phyloP scores from a whole-genome alignment of 2,329 filamentous ascomycete species.

The Periconia digitata region DNA sequence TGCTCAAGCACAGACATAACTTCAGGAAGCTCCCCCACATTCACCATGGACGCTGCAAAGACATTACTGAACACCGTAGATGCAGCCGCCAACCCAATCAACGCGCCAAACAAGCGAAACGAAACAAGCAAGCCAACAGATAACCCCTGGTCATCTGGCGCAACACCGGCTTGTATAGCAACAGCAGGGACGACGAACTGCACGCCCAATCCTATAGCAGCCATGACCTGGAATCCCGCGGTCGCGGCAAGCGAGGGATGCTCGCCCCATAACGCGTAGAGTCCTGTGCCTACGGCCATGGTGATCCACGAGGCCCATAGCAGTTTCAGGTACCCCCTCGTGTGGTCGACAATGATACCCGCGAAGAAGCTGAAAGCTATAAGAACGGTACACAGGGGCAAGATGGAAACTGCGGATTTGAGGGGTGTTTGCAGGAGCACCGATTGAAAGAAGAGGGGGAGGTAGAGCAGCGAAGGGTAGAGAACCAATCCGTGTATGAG shows the following conservation, averaged over 20 bases:
- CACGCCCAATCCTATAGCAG: not conserved
- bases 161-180: conserved; percentile 1
- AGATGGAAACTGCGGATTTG: conserved; percentile 18
- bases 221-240: not conserved
- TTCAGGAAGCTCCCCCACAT: conserved; percentile 1
- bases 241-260: not conserved
- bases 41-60: conserved; percentile 1
- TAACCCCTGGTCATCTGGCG: conserved; percentile 35
- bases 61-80: conserved; percentile 33
- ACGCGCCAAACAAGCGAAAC: conserved; percentile 40
- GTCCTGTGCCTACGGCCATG: conserved; percentile 1
- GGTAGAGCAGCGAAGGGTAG: conserved; percentile 40
- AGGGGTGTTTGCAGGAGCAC: conserved; percentile 39
- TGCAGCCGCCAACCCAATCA: conserved; percentile 39
- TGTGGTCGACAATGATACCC: not conserved
- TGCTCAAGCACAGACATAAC: conserved; percentile 5
- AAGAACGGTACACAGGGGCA: not conserved
- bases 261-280: not conserved
- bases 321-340: conserved; percentile 1
- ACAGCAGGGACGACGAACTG: not conserved
- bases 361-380: not conserved
- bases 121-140: conserved; percentile 35
- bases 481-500: conserved; percentile 57
- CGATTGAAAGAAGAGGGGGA: conserved; percentile 41
- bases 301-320: conserved; percentile 2